Evolutionary conservation across 2,329 filamentous ascomycete species (phyloP).

Genomic region (Aureobasidium sp.): DNA sequence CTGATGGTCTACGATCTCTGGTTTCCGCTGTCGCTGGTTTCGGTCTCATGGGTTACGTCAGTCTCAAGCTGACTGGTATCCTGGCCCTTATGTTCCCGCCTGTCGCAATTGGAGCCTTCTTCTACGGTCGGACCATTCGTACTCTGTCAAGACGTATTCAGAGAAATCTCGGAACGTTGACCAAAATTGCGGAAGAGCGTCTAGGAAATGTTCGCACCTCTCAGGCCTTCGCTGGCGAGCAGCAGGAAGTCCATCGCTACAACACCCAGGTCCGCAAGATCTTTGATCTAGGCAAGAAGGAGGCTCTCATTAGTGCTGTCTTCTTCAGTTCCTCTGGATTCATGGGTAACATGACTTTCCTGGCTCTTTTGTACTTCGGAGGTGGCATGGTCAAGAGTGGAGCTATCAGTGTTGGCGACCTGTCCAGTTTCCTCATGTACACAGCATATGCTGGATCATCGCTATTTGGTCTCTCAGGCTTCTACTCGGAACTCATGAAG

Average conservation of each 20-base stretch:
- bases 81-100: conserved; percentile 83
- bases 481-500: conserved; percentile 99
- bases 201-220: conserved; percentile 93
- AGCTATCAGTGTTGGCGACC: conserved; percentile 78
- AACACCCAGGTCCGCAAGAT: conserved; percentile 89
- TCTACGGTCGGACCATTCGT: conserved; percentile 84
- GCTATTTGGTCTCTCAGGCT: conserved; percentile 87
- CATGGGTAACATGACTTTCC: conserved; percentile 92
- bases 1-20: conserved; percentile 83
- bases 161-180: conserved; percentile 83
- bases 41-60: conserved; percentile 91
- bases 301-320: conserved; percentile 80
- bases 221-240: conserved; percentile 90
- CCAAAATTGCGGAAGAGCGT: conserved; percentile 97
- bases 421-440: conserved; percentile 98
- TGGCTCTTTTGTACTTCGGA: conserved; percentile 83
- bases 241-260: conserved; percentile 83
- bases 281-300: conserved; percentile 77
- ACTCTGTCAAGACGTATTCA: conserved; percentile 89
- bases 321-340: conserved; percentile 86
- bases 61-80: conserved; percentile 79
- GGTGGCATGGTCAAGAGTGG: conserved; percentile 84
- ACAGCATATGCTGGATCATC: conserved; percentile 80
- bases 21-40: conserved; percentile 89
- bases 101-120: conserved; percentile 79